Evolutionary conservation across 768 basidiomycete species (phyloP).

Genomic region (Suillus plorans): DNA sequence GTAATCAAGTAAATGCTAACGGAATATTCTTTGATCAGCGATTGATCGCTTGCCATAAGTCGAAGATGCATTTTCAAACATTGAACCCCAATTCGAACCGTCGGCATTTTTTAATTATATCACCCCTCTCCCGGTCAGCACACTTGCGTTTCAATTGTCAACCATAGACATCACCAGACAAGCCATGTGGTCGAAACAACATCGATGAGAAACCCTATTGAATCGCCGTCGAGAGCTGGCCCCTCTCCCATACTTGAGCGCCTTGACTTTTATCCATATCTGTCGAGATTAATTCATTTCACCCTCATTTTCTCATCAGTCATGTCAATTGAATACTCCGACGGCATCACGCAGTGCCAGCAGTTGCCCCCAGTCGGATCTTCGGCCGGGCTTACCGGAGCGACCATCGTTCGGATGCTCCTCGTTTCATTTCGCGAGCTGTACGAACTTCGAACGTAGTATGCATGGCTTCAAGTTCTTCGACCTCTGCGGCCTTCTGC

Average conservation of each 20-base stretch:
- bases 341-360: slow-evolving; percentile 1
- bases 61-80: background rate
- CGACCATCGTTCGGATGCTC: background rate
- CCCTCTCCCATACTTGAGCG: background rate
- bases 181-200: background rate
- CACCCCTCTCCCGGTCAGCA: background rate
- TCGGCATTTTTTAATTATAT: background rate
- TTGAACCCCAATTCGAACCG: background rate
- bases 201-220: no score
- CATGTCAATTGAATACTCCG: background rate
- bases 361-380: background rate
- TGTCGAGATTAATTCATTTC: background rate
- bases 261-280: background rate
- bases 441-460: background rate
- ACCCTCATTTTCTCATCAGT: slow-evolving; percentile 2
- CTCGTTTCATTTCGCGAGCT: background rate
- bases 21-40: background rate
- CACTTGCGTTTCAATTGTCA: background rate
- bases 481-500: background rate
- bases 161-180: background rate
- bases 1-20: background rate
- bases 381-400: background rate
- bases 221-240: background rate
- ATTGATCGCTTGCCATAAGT: background rate
- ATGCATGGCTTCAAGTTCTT: background rate